Evolutionary conservation across 2,329 filamentous ascomycete species (phyloP), one percentile per base, ranked within the genome.

Genomic region (Claviceps digitariae): DNA sequence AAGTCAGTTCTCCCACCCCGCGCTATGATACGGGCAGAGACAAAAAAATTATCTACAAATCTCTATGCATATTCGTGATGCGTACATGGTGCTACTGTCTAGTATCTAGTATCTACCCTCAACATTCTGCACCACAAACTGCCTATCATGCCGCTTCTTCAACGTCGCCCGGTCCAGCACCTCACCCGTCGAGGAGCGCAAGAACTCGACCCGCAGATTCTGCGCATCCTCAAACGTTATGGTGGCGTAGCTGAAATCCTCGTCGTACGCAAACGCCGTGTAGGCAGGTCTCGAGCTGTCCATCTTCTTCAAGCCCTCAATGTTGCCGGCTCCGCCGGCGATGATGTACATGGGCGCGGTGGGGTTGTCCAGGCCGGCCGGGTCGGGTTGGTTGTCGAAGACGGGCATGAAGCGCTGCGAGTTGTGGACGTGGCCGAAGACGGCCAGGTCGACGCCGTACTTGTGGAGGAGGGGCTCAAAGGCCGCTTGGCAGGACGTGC

Each of bases 391-490:
- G 56, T 61, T 59, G 54, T 71, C 67, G 62, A 63, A 63, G 2
- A 68, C 62, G 27, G 66, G 74, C 60, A 67, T 56, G 57, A 79
- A 77, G 1, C 78, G 72, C 65, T 81, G 76, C 27, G 74, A 73
- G 64, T 78, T 79, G 63, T 81, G 78, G 15, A 78, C 74, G 59
- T 82, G 78, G 2, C 78, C 78, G 57, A 79, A 78, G 7, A 81
- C 66, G 27, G 64, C 77, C 4, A 81, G 62, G 57, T 82, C 78
- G 21, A 82, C 78, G 29, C 76, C 77, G 61, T 80, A 78, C 51
- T 71, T 68, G 64, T 78, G 77, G 7, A 81, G 62, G 3, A 80
- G 61, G 0, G 66, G 64, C 65, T 82, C 78, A 54, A 81, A 81
- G 0, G 76, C 76, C 0, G 55, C 57, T 55, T 76, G 73, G 66